Conservation (phyloP, 345 rosid species). For the Populus nigra region DNA sequence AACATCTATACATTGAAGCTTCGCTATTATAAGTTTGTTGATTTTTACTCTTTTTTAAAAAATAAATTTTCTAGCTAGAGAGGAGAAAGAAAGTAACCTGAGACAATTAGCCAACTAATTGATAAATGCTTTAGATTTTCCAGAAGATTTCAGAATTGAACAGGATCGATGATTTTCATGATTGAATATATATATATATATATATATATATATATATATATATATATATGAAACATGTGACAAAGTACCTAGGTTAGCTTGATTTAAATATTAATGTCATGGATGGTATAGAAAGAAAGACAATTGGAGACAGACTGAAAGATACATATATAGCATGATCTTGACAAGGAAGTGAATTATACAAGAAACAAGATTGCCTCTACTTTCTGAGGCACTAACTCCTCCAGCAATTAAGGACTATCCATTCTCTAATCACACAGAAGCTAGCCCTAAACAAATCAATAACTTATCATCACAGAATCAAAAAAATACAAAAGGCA, state of each 20-base stretch:
- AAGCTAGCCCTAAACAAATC: constrained; percentile 4
- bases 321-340: constrained; percentile 28
- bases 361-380: constrained; percentile 31
- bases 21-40: background rate
- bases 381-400: constrained; percentile 46
- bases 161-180: background rate
- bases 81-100: background rate
- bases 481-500: constrained; percentile 5
- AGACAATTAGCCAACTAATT: background rate
- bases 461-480: constrained; percentile 12
- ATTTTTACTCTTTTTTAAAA: too few species aligned
- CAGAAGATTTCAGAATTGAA: background rate
- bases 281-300: constrained; percentile 21
- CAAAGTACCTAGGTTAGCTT: background rate
- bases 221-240: background rate
- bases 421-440: constrained; percentile 9
- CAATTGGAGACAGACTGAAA: constrained; percentile 32
- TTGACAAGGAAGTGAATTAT: constrained; percentile 35
- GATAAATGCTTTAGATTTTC: background rate
- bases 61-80: too few species aligned
- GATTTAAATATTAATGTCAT: constrained; percentile 24
- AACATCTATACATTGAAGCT: background rate
- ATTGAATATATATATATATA: background rate
- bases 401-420: constrained; percentile 1
- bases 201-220: background rate